Percentiles rank a stretch among this genome's conserved stretches.
Conservation (phyloP, 192 early-diverging fungal species). For the Thamnidium elegans region DNA sequence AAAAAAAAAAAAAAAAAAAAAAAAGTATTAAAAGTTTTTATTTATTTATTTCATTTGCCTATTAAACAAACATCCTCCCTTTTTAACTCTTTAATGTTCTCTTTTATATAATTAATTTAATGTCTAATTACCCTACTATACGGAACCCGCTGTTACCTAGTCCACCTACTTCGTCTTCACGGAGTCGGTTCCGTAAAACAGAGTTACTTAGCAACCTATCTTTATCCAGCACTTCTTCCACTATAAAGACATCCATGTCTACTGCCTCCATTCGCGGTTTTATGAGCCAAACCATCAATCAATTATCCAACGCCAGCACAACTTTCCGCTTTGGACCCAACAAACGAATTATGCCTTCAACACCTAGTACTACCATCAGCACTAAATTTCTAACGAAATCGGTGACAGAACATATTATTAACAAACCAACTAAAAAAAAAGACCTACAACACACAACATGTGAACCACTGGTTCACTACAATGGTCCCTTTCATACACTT, state of each 20-base stretch:
- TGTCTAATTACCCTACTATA: conserved; percentile 16
- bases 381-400: neutral
- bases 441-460: neutral
- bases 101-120: neutral
- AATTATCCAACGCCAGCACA: conserved; percentile 10
- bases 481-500: conserved; percentile 21
- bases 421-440: neutral
- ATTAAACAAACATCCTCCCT: neutral
- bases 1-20: too few relatives aligned
- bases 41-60: neutral
- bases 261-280: conserved; percentile 9
- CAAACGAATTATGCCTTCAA: conserved; percentile 15
- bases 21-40: neutral
- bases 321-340: neutral
- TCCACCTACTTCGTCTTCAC: conserved; percentile 3
- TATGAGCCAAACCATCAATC: conserved; percentile 15
- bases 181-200: conserved; percentile 5
- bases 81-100: neutral
- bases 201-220: conserved; percentile 15
- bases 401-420: neutral
- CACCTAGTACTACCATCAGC: neutral
- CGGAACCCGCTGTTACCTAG: conserved; percentile 18
- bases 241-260: conserved; percentile 14
- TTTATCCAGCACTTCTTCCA: neutral
- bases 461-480: conserved; percentile 25